phyloP scores from a whole-genome alignment of 2,329 filamentous ascomycete species.

The Teratosphaeria gauchensis region DNA sequence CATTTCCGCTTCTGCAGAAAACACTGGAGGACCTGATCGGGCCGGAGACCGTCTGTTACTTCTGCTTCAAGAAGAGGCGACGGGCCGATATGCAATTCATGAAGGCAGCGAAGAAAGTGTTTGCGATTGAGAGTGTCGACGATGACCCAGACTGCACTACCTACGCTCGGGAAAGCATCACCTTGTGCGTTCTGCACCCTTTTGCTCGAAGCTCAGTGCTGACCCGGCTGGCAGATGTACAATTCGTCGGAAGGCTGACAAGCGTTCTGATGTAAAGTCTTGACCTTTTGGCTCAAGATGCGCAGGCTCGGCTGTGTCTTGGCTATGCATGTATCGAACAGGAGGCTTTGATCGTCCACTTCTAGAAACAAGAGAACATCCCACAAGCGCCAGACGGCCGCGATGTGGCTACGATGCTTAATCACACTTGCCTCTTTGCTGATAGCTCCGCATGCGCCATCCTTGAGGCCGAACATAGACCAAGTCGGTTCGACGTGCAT shows the following conservation, averaged over 20 bases:
- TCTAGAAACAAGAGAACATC: neutral
- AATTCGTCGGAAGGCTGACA: conserved; percentile 3
- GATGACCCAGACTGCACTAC: conserved; percentile 40
- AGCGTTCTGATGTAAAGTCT: neutral
- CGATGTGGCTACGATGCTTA: neutral
- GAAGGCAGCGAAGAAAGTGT: conserved; percentile 40
- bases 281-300: neutral
- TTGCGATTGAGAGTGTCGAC: conserved; percentile 36
- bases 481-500: neutral
- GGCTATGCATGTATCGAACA: neutral
- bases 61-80: conserved; percentile 91
- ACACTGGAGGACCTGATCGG: conserved; percentile 68
- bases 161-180: conserved; percentile 40
- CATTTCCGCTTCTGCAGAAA: conserved; percentile 75
- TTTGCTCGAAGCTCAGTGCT: neutral
- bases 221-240: conserved; percentile 4
- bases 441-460: neutral
- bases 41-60: conserved; percentile 58
- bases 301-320: neutral
- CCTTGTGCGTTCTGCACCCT: conserved; percentile 32
- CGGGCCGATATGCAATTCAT: conserved; percentile 52
- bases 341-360: neutral
- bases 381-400: neutral
- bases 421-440: neutral
- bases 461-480: neutral